Base-by-base conservation (phyloP, 495 filamentous ascomycete genomes). In the Hamigera avellanea region DNA sequence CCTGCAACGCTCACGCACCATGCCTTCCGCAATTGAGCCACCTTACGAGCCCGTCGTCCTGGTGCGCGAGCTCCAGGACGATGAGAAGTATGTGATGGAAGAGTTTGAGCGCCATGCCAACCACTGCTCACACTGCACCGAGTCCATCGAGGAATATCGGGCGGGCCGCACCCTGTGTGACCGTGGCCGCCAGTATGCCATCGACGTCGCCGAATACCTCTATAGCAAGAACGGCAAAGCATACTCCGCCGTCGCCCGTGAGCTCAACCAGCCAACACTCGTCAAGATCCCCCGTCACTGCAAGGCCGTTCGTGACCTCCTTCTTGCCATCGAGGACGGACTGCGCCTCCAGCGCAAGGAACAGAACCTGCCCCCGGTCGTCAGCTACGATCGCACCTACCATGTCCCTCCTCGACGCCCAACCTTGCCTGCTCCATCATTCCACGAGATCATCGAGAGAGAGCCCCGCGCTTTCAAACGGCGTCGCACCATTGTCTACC, bases 261-360 rank as follows among this genome's bases (percentile, higher is more conserved):
- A 72, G 16, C 47, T 37, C 35, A 55, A 55, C 49, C 54, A 64
- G 37, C 45, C 54, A 0, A 64, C 56, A 6, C 55, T 69, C 5
- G 58, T 75, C 36, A 67, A 70, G 48, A 64, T 74, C 15, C 69
- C 69, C 2, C 49, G 53, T 7, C 52, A 61, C 26, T 61, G 50
- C 35, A 37, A 30, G 14, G 53, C 48, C 4, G 59, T 61, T 19
- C 64, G 61, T n/a, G 50, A 44, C 5, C 50, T 75, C 10, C 57
- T 75, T 1, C 50, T 60, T 10, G 67, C 69, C 1, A 53, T 74
- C 27, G 66, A 69, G 26, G 49, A 61, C 6, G 71, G 71, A 9
- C 37, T 72, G 23, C 51, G 53, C 15, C 43, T 72, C 8, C 52
- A 51, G 14, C 54, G 45, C 18, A 46, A 49, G 32, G 41, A 36